Evolutionary conservation across 768 basidiomycete genomes (phyloP), one percentile per base, ranked within the genome.

Genomic region (Termitomyces sp.): DNA sequence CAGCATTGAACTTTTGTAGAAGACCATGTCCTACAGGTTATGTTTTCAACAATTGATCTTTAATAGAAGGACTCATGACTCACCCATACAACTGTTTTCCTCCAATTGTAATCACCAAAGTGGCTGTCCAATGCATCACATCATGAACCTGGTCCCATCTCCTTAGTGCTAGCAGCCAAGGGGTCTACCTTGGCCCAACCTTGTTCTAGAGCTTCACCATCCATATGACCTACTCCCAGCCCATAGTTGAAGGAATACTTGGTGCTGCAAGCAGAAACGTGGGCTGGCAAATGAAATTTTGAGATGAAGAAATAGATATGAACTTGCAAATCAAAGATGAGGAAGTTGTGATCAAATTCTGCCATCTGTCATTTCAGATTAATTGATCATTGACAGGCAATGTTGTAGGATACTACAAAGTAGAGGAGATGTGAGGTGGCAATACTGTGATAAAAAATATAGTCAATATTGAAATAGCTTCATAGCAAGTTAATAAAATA

Each of bases 121-220:
- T 70, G 68, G 27, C 65, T 64, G 49, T 72, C 68, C 1, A 75
- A 33, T 0, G 56, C 60, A 26, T 72, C 69, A 0, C 62, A 57
- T 2, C 69, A 56, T 5, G 65, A 66, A 2, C 71, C 72, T 8
- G 70, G 68, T 3, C 72, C 72, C 76, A 78, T 77, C 61, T 74
- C 74, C 22, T 64, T 59, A 1, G 72, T 74, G 37, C 72, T 72
- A 3, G 53, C 20, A 14, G 74, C 66, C 0, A 68, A 37, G 0
- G 60, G 62, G 52, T 75, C 70, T 13, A 68, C 61, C 20, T 63
- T 36, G 0, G 71, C 61, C 73, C 72, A 77, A 0, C 63, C 64
- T 2, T 68, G 56, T 57, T 77, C 73, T 3, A 67, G 60, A 0
- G 64, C 71, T 49, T 76, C 73, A 0, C 75, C 75, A 59, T 76